Evolutionary conservation across 768 basidiomycete species (phyloP).

Genomic region (Pulveroboletus sp.): DNA sequence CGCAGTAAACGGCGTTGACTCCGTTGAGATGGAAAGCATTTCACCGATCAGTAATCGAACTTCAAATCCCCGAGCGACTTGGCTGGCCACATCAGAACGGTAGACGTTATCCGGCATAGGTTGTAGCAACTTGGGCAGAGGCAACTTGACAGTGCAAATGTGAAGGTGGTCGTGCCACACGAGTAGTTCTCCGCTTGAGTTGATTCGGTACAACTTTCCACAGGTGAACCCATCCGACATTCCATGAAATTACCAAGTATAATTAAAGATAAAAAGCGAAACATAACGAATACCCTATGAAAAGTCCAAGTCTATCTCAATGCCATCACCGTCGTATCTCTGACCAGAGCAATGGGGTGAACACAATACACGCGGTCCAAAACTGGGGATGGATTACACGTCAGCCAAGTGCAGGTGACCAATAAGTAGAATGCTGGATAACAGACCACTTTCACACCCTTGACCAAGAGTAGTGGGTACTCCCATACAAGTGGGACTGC

Average conservation of each 20-base stretch:
- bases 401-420: not conserved
- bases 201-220: not conserved
- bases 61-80: not conserved
- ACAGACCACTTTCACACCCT: constrained; percentile 68
- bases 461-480: constrained; percentile 63
- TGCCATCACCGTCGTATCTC: constrained; percentile 72
- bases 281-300: not conserved
- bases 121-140: not conserved
- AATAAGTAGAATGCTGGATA: not conserved
- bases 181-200: too few relatives aligned
- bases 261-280: constrained; percentile 1
- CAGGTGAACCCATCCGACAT: not conserved
- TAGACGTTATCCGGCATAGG: not conserved
- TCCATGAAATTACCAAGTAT: constrained; percentile 6
- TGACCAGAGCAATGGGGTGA: constrained; percentile 82
- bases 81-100: not conserved
- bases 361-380: constrained; percentile 87
- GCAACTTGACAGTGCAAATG: not conserved
- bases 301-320: not conserved
- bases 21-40: not conserved
- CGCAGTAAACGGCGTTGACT: not conserved
- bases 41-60: not conserved
- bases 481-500: constrained; percentile 46
- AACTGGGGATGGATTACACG: constrained; percentile 47
- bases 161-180: not conserved